Evolutionary conservation across 2,329 filamentous ascomycete species (phyloP).

Genomic region (Ustulina deusta): DNA sequence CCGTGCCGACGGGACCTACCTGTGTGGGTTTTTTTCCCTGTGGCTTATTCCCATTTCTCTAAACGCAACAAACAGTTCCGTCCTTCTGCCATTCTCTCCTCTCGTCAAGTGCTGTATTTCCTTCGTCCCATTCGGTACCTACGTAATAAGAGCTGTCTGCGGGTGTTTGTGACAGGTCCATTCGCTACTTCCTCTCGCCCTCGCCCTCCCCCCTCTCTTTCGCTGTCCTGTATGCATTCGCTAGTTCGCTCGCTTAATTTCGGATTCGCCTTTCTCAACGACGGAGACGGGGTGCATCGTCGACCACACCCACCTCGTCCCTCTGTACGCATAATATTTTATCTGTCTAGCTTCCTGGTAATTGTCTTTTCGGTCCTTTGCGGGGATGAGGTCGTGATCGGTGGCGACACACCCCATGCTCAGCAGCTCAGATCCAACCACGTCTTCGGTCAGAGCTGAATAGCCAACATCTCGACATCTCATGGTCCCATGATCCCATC

Average conservation of each 20-base stretch:
- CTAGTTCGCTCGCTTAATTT: conserved; percentile 33
- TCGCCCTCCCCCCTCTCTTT: too few relatives aligned
- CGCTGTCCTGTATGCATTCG: conserved; percentile 14
- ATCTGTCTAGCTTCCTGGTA: conserved; percentile 22
- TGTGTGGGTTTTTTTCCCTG: conserved; percentile 18
- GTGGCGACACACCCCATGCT: conserved; percentile 23
- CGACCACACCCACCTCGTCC: conserved; percentile 32
- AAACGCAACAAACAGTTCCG: conserved; percentile 27
- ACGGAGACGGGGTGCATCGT: conserved; percentile 19
- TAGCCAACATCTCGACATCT: conserved; percentile 10
- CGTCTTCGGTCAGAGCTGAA: conserved; percentile 31
- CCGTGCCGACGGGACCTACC: too few relatives aligned
- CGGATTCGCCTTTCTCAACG: conserved; percentile 22
- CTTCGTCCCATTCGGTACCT: conserved; percentile 26
- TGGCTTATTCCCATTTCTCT: conserved; percentile 23
- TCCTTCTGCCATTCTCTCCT: conserved; percentile 21
- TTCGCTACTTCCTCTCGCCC: too few relatives aligned
- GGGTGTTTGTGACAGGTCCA: too few relatives aligned
- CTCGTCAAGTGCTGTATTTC: conserved; percentile 18
- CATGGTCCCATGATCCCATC: conserved; percentile 10
- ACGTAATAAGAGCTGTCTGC: too few relatives aligned
- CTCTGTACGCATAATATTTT: conserved; percentile 23
- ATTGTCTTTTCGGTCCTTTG: conserved; percentile 21
- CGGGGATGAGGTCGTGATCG: conserved; percentile 11
- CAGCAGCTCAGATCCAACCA: conserved; percentile 26